phyloP scores from a whole-genome alignment of 2,329 filamentous ascomycete species.

The Talaromyces sp. region DNA sequence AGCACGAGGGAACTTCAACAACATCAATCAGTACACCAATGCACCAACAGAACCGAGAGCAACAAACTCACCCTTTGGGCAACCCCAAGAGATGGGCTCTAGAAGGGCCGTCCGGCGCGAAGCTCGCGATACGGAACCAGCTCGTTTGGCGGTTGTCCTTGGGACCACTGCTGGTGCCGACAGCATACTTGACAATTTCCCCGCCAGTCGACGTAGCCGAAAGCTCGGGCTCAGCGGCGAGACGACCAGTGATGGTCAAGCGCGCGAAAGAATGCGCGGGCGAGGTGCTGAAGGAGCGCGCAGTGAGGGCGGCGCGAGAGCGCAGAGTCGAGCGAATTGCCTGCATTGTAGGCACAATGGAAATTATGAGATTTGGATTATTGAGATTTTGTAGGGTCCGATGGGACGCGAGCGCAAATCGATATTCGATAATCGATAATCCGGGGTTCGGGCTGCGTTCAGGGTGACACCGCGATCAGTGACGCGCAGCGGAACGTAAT shows the following conservation, averaged over 20 bases:
- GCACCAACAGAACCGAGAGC: conserved; percentile 1
- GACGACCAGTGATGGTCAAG: conserved; percentile 81
- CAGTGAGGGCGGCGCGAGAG: conserved; percentile 32
- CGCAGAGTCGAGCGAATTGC: conserved; percentile 44
- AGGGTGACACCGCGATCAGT: neutral
- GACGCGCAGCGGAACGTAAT: neutral
- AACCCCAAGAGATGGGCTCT: conserved; percentile 68
- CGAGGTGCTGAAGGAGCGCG: conserved; percentile 70
- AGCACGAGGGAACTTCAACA: conserved; percentile 64
- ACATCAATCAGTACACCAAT: neutral
- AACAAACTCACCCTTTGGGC: conserved; percentile 71
- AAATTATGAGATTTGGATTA: too few relatives aligned
- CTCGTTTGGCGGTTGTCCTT: conserved; percentile 69
- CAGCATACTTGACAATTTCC: conserved; percentile 69
- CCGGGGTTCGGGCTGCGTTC: neutral
- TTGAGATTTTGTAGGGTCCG: neutral
- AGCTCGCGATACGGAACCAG: conserved; percentile 79
- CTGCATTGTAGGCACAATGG: conserved; percentile 3
- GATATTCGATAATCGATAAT: neutral
- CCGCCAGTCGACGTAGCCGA: conserved; percentile 62
- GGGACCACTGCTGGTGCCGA: conserved; percentile 64
- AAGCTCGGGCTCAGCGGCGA: conserved; percentile 74
- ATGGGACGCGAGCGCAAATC: neutral
- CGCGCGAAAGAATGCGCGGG: conserved; percentile 61
- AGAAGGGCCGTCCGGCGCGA: conserved; percentile 59